Conservation (phyloP, 169 alveolate species). For the Besnoitia besnoiti region DNA sequence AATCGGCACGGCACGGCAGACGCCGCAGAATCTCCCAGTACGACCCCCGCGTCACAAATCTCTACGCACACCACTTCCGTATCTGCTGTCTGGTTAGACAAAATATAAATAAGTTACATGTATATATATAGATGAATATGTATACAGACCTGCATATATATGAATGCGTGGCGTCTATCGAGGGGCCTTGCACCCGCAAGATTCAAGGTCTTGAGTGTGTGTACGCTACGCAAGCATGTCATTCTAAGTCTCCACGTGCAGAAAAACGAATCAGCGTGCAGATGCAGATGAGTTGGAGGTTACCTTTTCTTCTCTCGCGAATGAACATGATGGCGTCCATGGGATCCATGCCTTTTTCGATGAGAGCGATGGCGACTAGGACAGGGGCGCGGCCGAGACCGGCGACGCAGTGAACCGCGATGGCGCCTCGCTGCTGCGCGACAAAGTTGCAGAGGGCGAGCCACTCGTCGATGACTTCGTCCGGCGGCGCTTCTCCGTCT, state of each 20-base stretch:
- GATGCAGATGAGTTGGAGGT: background rate
- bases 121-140: background rate
- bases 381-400: slow-evolving; percentile 95
- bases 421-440: slow-evolving; percentile 73
- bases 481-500: slow-evolving; percentile 92
- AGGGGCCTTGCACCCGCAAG: too few species aligned
- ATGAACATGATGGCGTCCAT: slow-evolving; percentile 88
- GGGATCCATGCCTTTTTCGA: slow-evolving; percentile 90
- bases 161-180: too few species aligned
- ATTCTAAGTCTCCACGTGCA: too few species aligned
- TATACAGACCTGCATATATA: background rate
- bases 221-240: too few species aligned
- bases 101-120: background rate
- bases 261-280: too few species aligned
- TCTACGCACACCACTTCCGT: too few species aligned
- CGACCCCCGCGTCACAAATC: too few species aligned
- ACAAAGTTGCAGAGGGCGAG: slow-evolving; percentile 65
- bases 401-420: slow-evolving; percentile 94
- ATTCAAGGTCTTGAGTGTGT: too few species aligned
- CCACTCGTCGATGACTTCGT: slow-evolving; percentile 86
- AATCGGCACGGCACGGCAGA: too few species aligned
- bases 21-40: too few species aligned
- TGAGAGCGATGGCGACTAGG: slow-evolving; percentile 88
- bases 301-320: slow-evolving; percentile 87
- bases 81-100: background rate